phyloP scores from a whole-genome alignment of 106 monocot species.

The Chionographis japonica region DNA sequence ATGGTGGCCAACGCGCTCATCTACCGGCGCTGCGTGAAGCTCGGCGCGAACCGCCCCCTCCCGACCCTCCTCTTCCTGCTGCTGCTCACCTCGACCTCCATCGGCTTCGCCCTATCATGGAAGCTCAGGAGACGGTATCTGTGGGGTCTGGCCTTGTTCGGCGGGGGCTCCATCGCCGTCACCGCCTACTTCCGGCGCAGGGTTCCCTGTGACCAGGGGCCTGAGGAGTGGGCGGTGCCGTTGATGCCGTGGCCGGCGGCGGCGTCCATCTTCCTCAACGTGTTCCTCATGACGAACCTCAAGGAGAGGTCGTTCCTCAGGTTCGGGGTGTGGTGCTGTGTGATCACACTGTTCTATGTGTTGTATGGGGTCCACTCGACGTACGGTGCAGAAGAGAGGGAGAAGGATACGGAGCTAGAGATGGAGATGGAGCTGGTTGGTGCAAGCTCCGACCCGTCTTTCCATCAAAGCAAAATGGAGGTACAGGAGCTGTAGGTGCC shows the following conservation, averaged over 20 bases:
- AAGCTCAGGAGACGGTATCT: constrained; percentile 20
- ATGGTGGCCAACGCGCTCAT: constrained; percentile 68
- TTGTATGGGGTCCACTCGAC: constrained; percentile 76
- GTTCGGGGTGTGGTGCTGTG: constrained; percentile 51
- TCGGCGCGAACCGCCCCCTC: constrained; percentile 16
- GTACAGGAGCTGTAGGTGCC: neutral
- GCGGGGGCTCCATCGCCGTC: constrained; percentile 9
- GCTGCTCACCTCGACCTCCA: constrained; percentile 40
- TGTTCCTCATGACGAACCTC: constrained; percentile 53
- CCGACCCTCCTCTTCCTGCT: constrained; percentile 50
- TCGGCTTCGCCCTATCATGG: constrained; percentile 58
- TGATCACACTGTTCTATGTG: constrained; percentile 46
- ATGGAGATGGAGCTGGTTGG: neutral
- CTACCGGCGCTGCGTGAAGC: constrained; percentile 48
- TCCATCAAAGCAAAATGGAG: constrained; percentile 1
- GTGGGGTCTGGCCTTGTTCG: constrained; percentile 39
- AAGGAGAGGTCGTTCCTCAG: constrained; percentile 37
- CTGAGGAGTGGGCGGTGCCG: constrained; percentile 48
- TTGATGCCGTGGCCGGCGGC: constrained; percentile 76
- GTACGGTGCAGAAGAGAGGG: constrained; percentile 41
- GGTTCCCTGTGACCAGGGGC: constrained; percentile 12
- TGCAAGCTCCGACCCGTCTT: neutral
- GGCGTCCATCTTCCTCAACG: constrained; percentile 54
- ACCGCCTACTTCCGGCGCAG: constrained; percentile 35
- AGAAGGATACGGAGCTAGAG: no score